Percentiles rank a stretch among this genome's conserved stretches.
These are phyloP conservation scores for Colletotrichum neosansevieriae DNA, from an alignment of 2,329 filamentous ascomycete species.

Conservation along the genomic window DNA sequence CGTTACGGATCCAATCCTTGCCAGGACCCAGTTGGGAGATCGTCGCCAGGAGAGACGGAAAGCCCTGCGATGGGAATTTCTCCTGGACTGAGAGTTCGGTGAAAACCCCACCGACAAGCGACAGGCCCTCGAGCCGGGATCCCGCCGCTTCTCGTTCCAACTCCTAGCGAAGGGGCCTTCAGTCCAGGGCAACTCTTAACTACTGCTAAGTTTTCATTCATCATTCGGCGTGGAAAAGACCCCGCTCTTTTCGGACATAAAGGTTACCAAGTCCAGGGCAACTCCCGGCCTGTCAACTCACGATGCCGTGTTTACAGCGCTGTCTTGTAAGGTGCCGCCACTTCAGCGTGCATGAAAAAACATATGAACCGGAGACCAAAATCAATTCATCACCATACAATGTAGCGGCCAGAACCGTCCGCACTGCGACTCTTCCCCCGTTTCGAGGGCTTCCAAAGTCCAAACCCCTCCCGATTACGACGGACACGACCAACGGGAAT, in stretches of 20 bases:
- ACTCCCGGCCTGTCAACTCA: slow-evolving; percentile 19
- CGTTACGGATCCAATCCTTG: slow-evolving; percentile 16
- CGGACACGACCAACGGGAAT: not conserved
- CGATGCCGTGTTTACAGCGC: slow-evolving; percentile 29
- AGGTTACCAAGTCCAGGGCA: too few species aligned
- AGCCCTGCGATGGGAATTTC: slow-evolving; percentile 19
- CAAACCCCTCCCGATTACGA: not conserved
- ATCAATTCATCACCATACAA: slow-evolving; percentile 37
- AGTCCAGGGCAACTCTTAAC: too few species aligned
- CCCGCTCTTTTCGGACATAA: too few species aligned
- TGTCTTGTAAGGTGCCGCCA: not conserved
- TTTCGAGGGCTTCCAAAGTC: slow-evolving; percentile 10
- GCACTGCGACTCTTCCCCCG: slow-evolving; percentile 22
- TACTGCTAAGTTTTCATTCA: too few species aligned
- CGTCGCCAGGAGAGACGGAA: slow-evolving; percentile 36
- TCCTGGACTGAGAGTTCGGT: slow-evolving; percentile 16
- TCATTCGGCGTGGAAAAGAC: too few species aligned
- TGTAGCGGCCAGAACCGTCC: slow-evolving; percentile 13
- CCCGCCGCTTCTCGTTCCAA: slow-evolving; percentile 24
- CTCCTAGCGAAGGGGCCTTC: slow-evolving; percentile 28
- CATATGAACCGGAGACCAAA: slow-evolving; percentile 10
- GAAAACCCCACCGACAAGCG: slow-evolving; percentile 32
- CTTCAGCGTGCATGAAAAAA: slow-evolving; percentile 16
- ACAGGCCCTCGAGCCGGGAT: slow-evolving; percentile 11
- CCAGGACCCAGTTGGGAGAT: slow-evolving; percentile 28